Evolutionary conservation across 1,284 basidiomycete genomes (phyloP).

Genomic region (Hortiboletus rubellus): DNA sequence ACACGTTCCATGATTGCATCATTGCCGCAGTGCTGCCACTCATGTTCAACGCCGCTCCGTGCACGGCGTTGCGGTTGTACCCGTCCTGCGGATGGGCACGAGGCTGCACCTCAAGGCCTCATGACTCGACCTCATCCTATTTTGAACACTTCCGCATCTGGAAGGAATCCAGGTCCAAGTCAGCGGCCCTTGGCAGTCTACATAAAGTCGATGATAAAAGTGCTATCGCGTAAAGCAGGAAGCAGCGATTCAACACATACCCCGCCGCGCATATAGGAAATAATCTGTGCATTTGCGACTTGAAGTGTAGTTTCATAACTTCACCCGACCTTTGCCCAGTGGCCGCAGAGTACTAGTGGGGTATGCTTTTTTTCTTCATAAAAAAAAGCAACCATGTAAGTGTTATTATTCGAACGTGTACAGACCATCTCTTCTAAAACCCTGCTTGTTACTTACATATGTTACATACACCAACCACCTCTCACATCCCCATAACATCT

Average conservation of each 20-base stretch:
- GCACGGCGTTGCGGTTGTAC: not conserved
- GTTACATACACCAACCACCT: not conserved
- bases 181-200: no score
- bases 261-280: no score
- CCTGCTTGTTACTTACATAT: conserved; percentile 1
- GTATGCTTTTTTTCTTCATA: not conserved
- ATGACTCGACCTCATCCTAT: not conserved
- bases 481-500: not conserved
- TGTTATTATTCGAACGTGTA: conserved; percentile 5
- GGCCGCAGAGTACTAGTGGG: no score
- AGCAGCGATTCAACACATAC: not conserved
- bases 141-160: not conserved
- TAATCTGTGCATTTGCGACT: no score
- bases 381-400: not conserved
- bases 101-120: conserved; percentile 5
- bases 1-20: conserved; percentile 11
- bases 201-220: not conserved
- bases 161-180: not conserved
- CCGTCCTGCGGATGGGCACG: not conserved
- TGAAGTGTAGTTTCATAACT: no score
- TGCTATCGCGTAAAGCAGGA: not conserved
- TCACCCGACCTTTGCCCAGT: no score
- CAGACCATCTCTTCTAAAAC: not conserved
- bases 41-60: not conserved
- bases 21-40: not conserved